Evolutionary conservation across 768 basidiomycete species (phyloP).

Genomic region (Rhodocollybia butyracea): DNA sequence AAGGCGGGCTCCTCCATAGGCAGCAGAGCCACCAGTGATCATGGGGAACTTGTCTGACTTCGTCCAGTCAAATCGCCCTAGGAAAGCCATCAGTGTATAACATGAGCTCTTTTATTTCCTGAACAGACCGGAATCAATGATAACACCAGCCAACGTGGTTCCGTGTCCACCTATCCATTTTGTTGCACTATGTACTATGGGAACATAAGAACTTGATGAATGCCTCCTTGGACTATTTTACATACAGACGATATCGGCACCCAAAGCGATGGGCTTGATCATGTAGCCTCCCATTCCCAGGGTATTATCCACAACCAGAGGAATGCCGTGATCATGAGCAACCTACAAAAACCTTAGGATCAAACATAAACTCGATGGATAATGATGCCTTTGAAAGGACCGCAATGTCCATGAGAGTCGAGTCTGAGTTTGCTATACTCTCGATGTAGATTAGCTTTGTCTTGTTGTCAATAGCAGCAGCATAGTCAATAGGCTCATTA

Average conservation of each 20-base stretch:
- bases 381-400: conserved; percentile 42
- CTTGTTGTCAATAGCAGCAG: conserved; percentile 52
- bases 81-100: no score
- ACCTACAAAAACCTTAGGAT: no score
- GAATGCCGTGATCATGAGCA: conserved; percentile 57
- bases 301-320: conserved; percentile 64
- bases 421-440: conserved; percentile 60
- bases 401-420: conserved; percentile 48
- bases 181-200: conserved; percentile 61
- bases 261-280: conserved; percentile 13
- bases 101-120: background rate
- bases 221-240: no score
- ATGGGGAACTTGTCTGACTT: conserved; percentile 48
- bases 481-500: conserved; percentile 43
- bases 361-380: background rate
- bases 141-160: conserved; percentile 39
- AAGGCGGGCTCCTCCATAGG: conserved; percentile 53
- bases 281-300: conserved; percentile 45
- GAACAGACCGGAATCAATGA: background rate
- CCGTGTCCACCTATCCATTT: conserved; percentile 68
- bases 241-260: conserved; percentile 27
- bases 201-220: no score
- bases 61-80: conserved; percentile 56
- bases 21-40: conserved; percentile 51
- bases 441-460: conserved; percentile 61